Conservation (phyloP, 352 stramenopile genomes). For the Globisporangium takayamanum region DNA sequence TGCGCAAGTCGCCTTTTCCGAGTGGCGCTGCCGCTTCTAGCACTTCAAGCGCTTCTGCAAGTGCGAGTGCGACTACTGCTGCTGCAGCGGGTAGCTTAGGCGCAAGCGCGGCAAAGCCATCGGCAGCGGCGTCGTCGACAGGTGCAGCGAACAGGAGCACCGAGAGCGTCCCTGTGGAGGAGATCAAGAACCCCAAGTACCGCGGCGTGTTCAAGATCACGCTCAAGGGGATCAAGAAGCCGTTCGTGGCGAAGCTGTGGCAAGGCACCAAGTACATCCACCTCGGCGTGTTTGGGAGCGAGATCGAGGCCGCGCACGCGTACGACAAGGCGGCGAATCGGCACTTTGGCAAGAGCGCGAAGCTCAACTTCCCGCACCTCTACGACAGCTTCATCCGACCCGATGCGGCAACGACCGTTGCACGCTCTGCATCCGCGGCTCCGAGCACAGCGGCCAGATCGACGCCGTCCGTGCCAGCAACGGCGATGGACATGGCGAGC, state of each 20-base stretch:
- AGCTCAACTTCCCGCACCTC: slow-evolving; percentile 79
- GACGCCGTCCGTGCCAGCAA: not conserved
- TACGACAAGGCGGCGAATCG: slow-evolving; percentile 75
- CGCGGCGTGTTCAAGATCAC: slow-evolving; percentile 73
- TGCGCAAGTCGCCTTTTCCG: slow-evolving; percentile 23
- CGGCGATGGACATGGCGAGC: slow-evolving; percentile 8
- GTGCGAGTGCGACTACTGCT: not conserved
- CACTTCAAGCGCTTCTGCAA: not conserved
- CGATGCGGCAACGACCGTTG: slow-evolving; percentile 22
- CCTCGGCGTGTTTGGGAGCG: slow-evolving; percentile 61
- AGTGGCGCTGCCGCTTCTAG: not conserved
- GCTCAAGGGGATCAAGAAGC: slow-evolving; percentile 74
- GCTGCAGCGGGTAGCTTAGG: not conserved
- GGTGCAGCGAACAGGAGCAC: not conserved
- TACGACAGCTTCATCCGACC: slow-evolving; percentile 58
- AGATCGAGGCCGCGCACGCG: slow-evolving; percentile 75
- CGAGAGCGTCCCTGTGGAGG: slow-evolving; percentile 20
- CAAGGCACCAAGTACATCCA: slow-evolving; percentile 62
- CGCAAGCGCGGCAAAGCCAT: slow-evolving; percentile 2
- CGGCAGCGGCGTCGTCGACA: not conserved
- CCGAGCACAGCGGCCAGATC: slow-evolving; percentile 1
- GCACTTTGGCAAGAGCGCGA: slow-evolving; percentile 51
- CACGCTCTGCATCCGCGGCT: slow-evolving; percentile 6
- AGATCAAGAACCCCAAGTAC: slow-evolving; percentile 76
- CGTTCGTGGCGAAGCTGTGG: slow-evolving; percentile 71